A percentile compares a stretch with the other conserved stretches of the same genome.
Conservation (phyloP, 768 basidiomycete genomes). For the Leccinellum albellum region DNA sequence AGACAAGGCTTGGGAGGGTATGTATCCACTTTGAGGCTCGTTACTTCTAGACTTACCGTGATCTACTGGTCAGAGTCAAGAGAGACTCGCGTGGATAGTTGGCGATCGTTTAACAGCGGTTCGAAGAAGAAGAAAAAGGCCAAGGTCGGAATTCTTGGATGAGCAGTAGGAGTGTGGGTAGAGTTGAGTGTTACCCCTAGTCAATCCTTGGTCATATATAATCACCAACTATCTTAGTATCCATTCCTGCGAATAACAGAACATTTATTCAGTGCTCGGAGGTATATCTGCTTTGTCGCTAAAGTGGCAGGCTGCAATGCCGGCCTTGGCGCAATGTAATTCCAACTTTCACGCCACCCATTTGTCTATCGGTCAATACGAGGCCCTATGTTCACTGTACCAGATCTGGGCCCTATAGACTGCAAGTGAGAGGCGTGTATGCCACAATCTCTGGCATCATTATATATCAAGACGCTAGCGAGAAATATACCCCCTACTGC, state of each 20-base stretch:
- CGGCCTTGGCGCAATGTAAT: background rate
- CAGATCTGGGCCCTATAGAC: background rate
- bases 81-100: conserved; percentile 80
- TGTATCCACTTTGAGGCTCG: conserved; percentile 6
- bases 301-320: background rate
- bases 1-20: conserved; percentile 88
- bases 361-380: background rate
- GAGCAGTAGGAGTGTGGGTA: conserved; percentile 22
- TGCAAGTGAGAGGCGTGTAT: background rate
- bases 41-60: background rate
- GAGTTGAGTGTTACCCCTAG: conserved; percentile 14
- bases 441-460: background rate
- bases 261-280: background rate
- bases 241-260: background rate
- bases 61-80: conserved; percentile 50
- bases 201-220: conserved; percentile 6
- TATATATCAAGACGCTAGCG: background rate
- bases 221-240: conserved; percentile 6
- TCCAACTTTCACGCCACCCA: background rate
- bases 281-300: background rate
- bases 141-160: conserved; percentile 66
- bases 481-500: no score
- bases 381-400: background rate
- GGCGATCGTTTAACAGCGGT: conserved; percentile 66
- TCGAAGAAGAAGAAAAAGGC: conserved; percentile 83